A percentile compares a stretch with the other conserved stretches of the same genome.
Conservation (phyloP, 2,329 filamentous ascomycete genomes). For the Neofusicoccum laricinum region DNA sequence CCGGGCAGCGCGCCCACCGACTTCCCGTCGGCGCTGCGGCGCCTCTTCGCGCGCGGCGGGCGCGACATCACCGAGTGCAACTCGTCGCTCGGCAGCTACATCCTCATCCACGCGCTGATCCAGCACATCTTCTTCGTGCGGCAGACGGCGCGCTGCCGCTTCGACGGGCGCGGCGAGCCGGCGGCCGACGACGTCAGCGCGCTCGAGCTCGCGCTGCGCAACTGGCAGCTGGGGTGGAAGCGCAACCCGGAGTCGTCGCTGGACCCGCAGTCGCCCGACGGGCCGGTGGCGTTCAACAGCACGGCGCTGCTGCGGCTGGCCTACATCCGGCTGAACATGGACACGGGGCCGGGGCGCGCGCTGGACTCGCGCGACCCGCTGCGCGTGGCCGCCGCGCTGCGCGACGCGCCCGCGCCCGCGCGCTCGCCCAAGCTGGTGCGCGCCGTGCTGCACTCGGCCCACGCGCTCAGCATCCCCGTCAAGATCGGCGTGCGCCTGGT, state of each 20-base stretch:
- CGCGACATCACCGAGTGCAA: conserved; percentile 31
- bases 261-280: conserved; percentile 54
- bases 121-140: conserved; percentile 71
- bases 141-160: conserved; percentile 42
- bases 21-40: conserved; percentile 33
- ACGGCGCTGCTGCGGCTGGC: conserved; percentile 60
- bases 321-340: conserved; percentile 64
- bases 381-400: conserved; percentile 60
- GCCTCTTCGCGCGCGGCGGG: conserved; percentile 32
- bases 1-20: conserved; percentile 16
- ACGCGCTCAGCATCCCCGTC: conserved; percentile 65
- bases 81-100: conserved; percentile 58
- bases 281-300: conserved; percentile 65
- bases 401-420: conserved; percentile 52
- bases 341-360: conserved; percentile 57
- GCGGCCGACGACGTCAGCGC: conserved; percentile 39
- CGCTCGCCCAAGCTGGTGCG: conserved; percentile 60
- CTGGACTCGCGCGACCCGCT: conserved; percentile 64
- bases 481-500: conserved; percentile 48
- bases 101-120: conserved; percentile 68
- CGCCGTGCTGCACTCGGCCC: conserved; percentile 65
- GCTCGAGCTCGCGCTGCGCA: conserved; percentile 43
- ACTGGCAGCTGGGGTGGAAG: conserved; percentile 42
- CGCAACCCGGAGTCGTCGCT: conserved; percentile 41
- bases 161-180: conserved; percentile 31